These are phyloP conservation scores for Fusarium siculi DNA, from an alignment of 2,329 filamentous ascomycete species.

Conservation along the genomic window DNA sequence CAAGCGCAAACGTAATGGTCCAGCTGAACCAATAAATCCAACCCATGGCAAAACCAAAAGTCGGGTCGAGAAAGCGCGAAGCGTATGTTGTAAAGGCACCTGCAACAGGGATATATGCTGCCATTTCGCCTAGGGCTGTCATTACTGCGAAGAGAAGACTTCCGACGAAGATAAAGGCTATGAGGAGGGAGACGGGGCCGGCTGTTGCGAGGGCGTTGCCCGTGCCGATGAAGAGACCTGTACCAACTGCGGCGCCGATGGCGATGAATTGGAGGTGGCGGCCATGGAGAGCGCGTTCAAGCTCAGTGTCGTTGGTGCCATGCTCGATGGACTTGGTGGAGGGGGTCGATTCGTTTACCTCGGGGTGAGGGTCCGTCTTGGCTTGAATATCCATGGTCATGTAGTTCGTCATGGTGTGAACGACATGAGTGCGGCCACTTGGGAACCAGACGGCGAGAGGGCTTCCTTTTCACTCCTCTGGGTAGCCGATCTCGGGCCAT, in stretches of 20 bases:
- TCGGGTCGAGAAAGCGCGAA: conserved; percentile 63
- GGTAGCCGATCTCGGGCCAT: neutral
- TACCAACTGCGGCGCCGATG: conserved; percentile 66
- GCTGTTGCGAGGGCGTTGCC: conserved; percentile 17
- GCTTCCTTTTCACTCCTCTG: neutral
- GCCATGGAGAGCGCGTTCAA: conserved; percentile 67
- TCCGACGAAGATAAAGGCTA: conserved; percentile 28
- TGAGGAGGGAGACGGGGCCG: conserved; percentile 22
- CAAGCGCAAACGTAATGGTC: conserved; percentile 66
- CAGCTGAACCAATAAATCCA: conserved; percentile 74
- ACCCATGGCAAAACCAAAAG: conserved; percentile 65
- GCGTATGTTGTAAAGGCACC: conserved; percentile 66
- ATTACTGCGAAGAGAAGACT: conserved; percentile 15
- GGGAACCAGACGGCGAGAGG: fast-evolving
- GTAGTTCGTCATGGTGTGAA: neutral
- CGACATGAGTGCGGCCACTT: fast-evolving
- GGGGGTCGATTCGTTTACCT: conserved; percentile 1
- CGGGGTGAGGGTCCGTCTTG: neutral
- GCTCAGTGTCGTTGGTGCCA: conserved; percentile 57
- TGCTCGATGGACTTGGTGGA: conserved; percentile 43
- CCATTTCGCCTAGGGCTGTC: conserved; percentile 62
- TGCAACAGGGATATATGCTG: conserved; percentile 63
- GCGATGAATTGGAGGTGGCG: conserved; percentile 69
- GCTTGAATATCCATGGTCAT: conserved; percentile 24
- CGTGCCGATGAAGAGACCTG: conserved; percentile 66